These are phyloP conservation scores for Wickerhamomyces rabaulensis DNA, from an alignment of 805 yeast genomes.

Conservation along the genomic window DNA sequence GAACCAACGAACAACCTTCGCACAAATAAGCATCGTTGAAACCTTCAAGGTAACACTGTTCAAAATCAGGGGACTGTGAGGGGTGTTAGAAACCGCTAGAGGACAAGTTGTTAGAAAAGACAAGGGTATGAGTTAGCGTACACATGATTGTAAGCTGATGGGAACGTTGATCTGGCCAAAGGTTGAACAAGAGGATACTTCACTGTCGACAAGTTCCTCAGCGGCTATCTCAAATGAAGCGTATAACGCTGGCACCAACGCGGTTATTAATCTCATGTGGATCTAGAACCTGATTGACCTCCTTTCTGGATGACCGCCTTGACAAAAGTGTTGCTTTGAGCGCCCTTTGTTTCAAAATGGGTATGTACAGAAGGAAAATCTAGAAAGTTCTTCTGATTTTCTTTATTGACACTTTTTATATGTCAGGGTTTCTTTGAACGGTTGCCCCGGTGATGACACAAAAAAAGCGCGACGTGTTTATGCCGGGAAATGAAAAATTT, in stretches of 20 bases:
- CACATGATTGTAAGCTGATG: conserved; percentile 12
- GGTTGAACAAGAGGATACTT: conserved; percentile 1
- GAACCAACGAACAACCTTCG: conserved; percentile 22
- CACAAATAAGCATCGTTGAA: conserved; percentile 18
- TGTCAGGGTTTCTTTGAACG: neutral
- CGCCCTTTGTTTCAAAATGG: neutral
- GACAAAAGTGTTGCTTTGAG: neutral
- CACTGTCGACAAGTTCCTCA: neutral
- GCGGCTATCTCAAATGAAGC: neutral
- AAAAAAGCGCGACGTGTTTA: neutral
- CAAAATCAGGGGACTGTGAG: conserved; percentile 11
- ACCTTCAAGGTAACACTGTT: conserved; percentile 17
- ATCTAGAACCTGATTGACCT: neutral
- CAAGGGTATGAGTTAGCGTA: conserved; percentile 5
- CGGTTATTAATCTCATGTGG: neutral
- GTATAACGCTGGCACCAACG: neutral
- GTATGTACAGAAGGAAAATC: neutral
- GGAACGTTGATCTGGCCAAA: conserved; percentile 2
- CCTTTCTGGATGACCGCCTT: neutral
- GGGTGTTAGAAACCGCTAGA: neutral
- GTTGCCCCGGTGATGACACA: neutral
- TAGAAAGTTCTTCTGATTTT: too few species aligned
- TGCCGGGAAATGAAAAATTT: neutral
- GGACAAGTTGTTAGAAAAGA: neutral
- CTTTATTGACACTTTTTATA: neutral